Conservation (phyloP, 2,329 filamentous ascomycete species). For the Colletotrichum phormii region DNA sequence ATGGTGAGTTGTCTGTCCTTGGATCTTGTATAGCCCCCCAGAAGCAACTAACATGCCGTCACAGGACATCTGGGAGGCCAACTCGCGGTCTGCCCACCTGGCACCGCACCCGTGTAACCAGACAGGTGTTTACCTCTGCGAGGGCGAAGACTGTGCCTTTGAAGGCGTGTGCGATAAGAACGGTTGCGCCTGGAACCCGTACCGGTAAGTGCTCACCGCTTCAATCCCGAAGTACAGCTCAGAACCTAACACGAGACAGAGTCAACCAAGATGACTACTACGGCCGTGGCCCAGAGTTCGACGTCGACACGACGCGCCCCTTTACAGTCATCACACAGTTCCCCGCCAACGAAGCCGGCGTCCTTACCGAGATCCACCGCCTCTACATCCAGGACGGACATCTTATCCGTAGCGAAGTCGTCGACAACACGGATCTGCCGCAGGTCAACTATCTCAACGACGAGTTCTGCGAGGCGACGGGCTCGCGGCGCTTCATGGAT, state of each 20-base stretch:
- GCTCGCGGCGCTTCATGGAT: slow-evolving; percentile 45
- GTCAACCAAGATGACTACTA: slow-evolving; percentile 43
- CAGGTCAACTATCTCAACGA: slow-evolving; percentile 52
- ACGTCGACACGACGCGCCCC: slow-evolving; percentile 50
- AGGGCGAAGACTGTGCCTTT: slow-evolving; percentile 52
- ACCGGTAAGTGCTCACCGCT: slow-evolving; percentile 36
- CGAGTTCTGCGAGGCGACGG: slow-evolving; percentile 48
- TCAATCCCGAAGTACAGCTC: neutral
- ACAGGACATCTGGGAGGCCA: slow-evolving; percentile 65
- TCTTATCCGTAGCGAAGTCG: slow-evolving; percentile 56
- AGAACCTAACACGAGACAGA: slow-evolving; percentile 29
- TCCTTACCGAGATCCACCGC: slow-evolving; percentile 58
- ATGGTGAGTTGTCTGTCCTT: slow-evolving; percentile 44
- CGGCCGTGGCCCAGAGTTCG: slow-evolving; percentile 44
- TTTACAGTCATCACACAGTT: slow-evolving; percentile 65
- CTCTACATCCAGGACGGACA: slow-evolving; percentile 62
- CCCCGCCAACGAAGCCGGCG: slow-evolving; percentile 49
- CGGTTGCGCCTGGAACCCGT: slow-evolving; percentile 59
- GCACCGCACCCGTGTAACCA: slow-evolving; percentile 62
- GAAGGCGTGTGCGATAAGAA: slow-evolving; percentile 56
- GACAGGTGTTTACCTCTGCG: slow-evolving; percentile 56
- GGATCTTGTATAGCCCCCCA: neutral
- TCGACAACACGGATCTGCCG: slow-evolving; percentile 41
- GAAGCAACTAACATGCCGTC: neutral
- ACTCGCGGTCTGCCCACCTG: slow-evolving; percentile 55